Conservation (phyloP, 371 early-diverging fungal species). For the Globomyces sp. region DNA sequence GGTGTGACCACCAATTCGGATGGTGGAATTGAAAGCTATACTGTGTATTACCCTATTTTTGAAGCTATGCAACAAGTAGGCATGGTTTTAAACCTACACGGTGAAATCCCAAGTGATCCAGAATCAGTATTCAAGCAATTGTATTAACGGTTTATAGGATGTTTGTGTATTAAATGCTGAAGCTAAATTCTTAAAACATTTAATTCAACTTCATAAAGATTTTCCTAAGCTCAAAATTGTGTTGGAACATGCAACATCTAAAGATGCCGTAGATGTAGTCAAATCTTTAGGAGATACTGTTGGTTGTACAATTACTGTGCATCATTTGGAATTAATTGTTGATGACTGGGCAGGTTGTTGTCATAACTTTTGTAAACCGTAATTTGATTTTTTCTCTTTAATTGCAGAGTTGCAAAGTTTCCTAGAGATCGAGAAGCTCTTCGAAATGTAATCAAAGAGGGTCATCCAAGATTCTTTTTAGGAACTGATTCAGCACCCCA, state of each 20-base stretch:
- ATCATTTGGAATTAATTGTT: conserved; percentile 86
- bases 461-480: conserved; percentile 93
- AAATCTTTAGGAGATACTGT: conserved; percentile 89
- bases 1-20: conserved; percentile 98
- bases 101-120: conserved; percentile 90
- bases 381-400: too few relatives aligned
- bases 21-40: conserved; percentile 87
- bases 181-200: conserved; percentile 82
- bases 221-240: conserved; percentile 95
- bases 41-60: conserved; percentile 88
- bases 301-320: conserved; percentile 92
- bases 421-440: conserved; percentile 91
- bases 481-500: conserved; percentile 98
- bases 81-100: conserved; percentile 94
- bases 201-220: conserved; percentile 76
- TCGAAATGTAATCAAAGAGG: conserved; percentile 74
- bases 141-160: conserved; percentile 43
- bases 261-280: conserved; percentile 90
- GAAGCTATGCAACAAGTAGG: conserved; percentile 91
- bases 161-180: conserved; percentile 96
- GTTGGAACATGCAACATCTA: conserved; percentile 94
- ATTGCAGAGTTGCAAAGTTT: conserved; percentile 78
- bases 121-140: conserved; percentile 35
- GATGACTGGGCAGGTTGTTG: conserved; percentile 97
- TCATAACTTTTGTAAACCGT: conserved; percentile 96